Evolutionary conservation across 352 stramenopile genomes (phyloP), one percentile per base, ranked within the genome.

Genomic region (Phytophthora rubi): DNA sequence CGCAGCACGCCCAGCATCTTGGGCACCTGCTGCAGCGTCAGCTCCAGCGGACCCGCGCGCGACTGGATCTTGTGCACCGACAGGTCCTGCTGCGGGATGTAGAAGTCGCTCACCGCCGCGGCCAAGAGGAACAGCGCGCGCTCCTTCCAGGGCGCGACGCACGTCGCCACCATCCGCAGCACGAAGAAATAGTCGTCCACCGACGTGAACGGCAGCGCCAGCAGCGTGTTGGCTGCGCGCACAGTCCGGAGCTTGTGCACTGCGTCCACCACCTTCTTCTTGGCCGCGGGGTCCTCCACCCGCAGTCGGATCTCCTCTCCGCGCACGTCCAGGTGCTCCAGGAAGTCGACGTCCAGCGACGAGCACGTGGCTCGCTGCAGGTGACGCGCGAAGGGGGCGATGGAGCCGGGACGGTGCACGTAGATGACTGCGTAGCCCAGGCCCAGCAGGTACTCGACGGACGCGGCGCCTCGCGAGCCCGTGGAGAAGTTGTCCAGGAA

Each of bases 401-500:
- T 88, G 6, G 83, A 93, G 3, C 95, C 95, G 7, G 86, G 76
- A 13, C 98, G 90, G 72, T 98, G 85, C 44, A 99, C 77, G 79
- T 99, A 99, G 59, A 99, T 89, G 33, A 99, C 97, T 16, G 91
- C 93, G 76, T 99, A 99, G 7, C 97, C 97, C 21, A 96, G 65
- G 45, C 80, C 76, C 28, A 99, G 71, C 52, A 99, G 97, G 68
- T 98, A 91, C 79, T 95, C 88, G 57, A 83, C 84, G 0, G 84
- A 94, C 12, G 89, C 79, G 3, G 94, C 93, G 32, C 95, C 96
- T 35, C 96, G 77, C 4, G 83, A 88, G n/a, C 97, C 97, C 0
- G 97, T 99, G 15, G 86, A 98, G 75, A 99, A 99, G 67, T 99
- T 99, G 76, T 99, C 97, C 28, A 99, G 85, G 77, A 97, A 99